A percentile compares a stretch with the other conserved stretches of the same genome.
Evolutionary conservation across 192 early-diverging fungal genomes (phyloP).

Genomic region (Umbelopsis isabellina): DNA sequence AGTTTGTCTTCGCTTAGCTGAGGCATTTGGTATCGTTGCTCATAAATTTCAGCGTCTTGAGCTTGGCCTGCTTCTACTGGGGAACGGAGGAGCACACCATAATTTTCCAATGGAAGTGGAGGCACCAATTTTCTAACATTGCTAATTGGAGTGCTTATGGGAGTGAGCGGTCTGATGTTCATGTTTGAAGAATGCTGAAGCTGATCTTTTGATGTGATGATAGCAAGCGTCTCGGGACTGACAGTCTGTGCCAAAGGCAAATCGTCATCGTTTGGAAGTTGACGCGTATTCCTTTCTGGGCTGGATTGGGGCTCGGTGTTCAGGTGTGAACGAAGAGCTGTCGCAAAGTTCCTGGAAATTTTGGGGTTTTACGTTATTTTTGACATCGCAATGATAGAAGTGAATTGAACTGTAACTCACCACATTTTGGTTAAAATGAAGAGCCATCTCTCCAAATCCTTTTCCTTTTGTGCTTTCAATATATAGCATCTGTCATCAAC

Average conservation of each 20-base stretch:
- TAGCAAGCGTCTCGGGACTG: neutral
- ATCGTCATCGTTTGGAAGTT: slow-evolving; percentile 19
- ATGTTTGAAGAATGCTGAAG: neutral
- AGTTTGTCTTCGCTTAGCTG: slow-evolving; percentile 29
- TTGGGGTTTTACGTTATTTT: no score
- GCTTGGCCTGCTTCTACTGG: neutral
- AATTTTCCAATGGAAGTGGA: slow-evolving; percentile 11
- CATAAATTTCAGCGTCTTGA: neutral
- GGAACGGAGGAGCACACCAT: neutral
- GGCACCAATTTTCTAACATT: slow-evolving; percentile 10
- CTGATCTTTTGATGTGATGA: slow-evolving; percentile 1
- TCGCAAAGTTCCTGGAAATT: slow-evolving; percentile 14
- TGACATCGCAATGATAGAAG: neutral
- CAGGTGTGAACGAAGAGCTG: neutral
- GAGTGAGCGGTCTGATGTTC: neutral
- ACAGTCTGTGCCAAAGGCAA: slow-evolving; percentile 17
- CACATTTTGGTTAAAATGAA: slow-evolving; percentile 45
- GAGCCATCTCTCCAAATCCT: slow-evolving; percentile 43
- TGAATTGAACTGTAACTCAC: slow-evolving; percentile 11
- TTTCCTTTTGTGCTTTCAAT: slow-evolving; percentile 42
- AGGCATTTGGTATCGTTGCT: slow-evolving; percentile 15
- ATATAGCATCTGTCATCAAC: slow-evolving; percentile 28
- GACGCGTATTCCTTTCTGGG: neutral
- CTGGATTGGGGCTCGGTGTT: neutral
- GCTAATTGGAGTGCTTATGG: neutral